Conservation (phyloP, 2,329 filamentous ascomycete genomes). For the Apiospora arundinis region DNA sequence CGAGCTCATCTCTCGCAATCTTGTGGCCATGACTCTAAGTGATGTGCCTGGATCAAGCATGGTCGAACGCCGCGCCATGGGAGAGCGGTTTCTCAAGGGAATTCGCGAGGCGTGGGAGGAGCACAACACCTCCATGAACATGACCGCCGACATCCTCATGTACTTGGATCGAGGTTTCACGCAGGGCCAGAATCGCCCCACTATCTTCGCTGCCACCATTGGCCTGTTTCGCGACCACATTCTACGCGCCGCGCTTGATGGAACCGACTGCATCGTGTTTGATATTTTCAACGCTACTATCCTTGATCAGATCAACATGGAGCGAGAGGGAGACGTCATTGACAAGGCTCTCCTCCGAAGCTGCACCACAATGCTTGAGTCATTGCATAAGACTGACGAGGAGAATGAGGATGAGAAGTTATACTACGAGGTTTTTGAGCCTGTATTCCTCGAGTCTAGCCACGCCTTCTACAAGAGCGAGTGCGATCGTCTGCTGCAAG, state of each 20-base stretch:
- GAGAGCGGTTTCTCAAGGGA: constrained; percentile 81
- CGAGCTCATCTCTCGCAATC: constrained; percentile 71
- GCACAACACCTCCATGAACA: constrained; percentile 92
- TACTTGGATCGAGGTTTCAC: constrained; percentile 92
- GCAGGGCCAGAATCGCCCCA: constrained; percentile 71
- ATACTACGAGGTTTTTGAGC: constrained; percentile 85
- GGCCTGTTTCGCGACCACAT: constrained; percentile 88
- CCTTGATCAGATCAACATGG: constrained; percentile 90
- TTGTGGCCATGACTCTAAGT: constrained; percentile 67
- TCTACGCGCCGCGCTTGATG: constrained; percentile 64
- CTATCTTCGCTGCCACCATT: constrained; percentile 86
- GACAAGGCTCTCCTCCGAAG: constrained; percentile 83
- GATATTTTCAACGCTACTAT: constrained; percentile 82
- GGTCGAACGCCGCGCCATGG: constrained; percentile 79
- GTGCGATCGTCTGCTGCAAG: constrained; percentile 74
- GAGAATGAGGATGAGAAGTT: constrained; percentile 82
- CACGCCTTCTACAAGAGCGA: constrained; percentile 77
- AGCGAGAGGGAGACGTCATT: constrained; percentile 87
- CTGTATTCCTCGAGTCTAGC: constrained; percentile 75
- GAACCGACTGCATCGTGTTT: constrained; percentile 62
- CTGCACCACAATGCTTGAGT: constrained; percentile 88
- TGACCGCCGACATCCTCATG: constrained; percentile 96
- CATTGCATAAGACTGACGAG: constrained; percentile 80
- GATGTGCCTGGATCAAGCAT: constrained; percentile 65
- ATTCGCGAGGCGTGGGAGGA: constrained; percentile 84